Evolutionary conservation across 139 green algal genomes (phyloP).

Genomic region (Zygnema cylindricum): DNA sequence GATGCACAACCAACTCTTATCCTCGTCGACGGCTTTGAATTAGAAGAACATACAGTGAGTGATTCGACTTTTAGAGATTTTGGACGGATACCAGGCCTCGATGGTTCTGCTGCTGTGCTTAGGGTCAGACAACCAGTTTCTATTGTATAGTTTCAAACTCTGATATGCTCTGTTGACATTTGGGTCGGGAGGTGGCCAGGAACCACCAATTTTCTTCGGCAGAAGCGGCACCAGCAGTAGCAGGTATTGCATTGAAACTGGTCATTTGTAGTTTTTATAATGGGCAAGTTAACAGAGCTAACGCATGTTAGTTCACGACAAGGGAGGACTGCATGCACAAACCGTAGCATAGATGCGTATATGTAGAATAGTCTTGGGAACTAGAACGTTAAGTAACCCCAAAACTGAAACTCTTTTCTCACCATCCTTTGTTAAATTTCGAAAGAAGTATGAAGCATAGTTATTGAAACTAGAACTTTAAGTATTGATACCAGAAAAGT

Average conservation of each 20-base stretch:
- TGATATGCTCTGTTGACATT: background rate
- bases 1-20: background rate
- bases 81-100: background rate
- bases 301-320: background rate
- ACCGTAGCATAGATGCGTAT: background rate
- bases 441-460: too few relatives aligned
- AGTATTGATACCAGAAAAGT: too few relatives aligned
- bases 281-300: background rate
- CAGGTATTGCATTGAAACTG: background rate
- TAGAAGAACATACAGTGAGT: background rate
- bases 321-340: background rate
- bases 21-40: conserved; percentile 1
- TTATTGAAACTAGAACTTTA: too few relatives aligned
- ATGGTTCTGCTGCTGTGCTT: background rate
- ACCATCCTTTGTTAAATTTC: too few relatives aligned
- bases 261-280: background rate
- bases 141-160: background rate
- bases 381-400: too few relatives aligned
- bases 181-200: background rate
- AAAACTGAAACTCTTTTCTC: too few relatives aligned
- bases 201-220: background rate
- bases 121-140: background rate
- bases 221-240: background rate
- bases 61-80: background rate
- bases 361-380: background rate